Evolutionary conservation across 1,139 yeast species (phyloP).

Genomic region (Debaryomycetaceae sp.): DNA sequence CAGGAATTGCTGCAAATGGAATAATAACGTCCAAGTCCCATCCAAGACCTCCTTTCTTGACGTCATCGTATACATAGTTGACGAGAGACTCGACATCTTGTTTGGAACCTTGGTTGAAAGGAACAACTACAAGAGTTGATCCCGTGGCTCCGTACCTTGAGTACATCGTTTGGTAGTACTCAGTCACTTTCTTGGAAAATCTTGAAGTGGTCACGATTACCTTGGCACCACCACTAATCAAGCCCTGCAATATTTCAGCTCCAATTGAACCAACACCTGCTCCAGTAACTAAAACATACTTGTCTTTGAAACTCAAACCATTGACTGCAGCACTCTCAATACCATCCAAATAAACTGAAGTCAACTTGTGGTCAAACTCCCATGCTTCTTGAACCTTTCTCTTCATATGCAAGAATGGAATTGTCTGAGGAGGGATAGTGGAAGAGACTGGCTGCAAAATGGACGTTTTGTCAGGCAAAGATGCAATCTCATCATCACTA

Average conservation of each 20-base stretch:
- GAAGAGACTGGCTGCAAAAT: conserved; percentile 73
- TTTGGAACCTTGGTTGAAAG: conserved; percentile 96
- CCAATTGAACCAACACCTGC: conserved; percentile 99
- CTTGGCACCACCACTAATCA: conserved; percentile 96
- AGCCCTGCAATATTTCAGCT: conserved; percentile 93
- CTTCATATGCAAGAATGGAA: conserved; percentile 93
- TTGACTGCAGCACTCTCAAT: conserved; percentile 90
- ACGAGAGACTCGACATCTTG: conserved; percentile 87
- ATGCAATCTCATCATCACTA: conserved; percentile 74
- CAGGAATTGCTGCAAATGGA: conserved; percentile 99
- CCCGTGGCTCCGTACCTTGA: conserved; percentile 91
- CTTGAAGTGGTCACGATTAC: conserved; percentile 95
- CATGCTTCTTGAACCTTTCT: conserved; percentile 73
- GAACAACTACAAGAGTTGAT: conserved; percentile 89
- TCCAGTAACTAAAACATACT: conserved; percentile 90
- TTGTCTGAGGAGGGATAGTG: conserved; percentile 74
- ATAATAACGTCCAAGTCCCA: conserved; percentile 96
- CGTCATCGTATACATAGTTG: conserved; percentile 78
- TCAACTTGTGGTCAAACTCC: conserved; percentile 77
- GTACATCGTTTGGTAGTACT: conserved; percentile 90
- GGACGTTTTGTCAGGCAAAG: conserved; percentile 69
- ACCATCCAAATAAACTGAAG: conserved; percentile 80
- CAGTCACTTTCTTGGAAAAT: conserved; percentile 91
- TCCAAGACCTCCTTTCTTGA: conserved; percentile 86
- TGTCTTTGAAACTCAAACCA: conserved; percentile 87